Evolutionary conservation across 169 alveolate genomes (phyloP), one percentile per base, ranked within the genome.

Genomic region (Plasmodium vinckei): DNA sequence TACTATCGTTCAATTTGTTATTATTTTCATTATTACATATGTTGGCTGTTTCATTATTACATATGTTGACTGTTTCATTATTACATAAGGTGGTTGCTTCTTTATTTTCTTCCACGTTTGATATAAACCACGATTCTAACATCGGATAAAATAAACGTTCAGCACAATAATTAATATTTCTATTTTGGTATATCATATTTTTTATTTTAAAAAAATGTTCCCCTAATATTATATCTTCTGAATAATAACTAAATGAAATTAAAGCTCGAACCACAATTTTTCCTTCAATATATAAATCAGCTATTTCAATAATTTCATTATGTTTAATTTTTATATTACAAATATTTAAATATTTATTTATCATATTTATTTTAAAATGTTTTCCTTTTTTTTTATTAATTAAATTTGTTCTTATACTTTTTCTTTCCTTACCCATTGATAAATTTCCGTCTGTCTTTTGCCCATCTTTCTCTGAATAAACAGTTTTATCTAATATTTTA

Each of bases 161-260:
- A 13, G 72, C 39, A 60, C 65, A 82, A 23, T 33, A 82, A 12
- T 42, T 49, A 9, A 68, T 9, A 68, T 68, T 25, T 33, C 53
- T 61, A 82, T 82, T 68, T 82, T 82, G 67, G 25, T 82, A 33
- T 23, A 82, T 53, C 56, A 69, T 25, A 17, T 82, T 82, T 68
- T 68, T 82, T 42, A 82, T 68, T 27, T 67, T 82, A 69, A 82
- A 82, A 19, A 25, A 47, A 61, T 82, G 84, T 46, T 82, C 86
- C 5, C 90, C 90, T 23, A 82, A 67, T 21, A 72, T n/a, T 47
- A 69, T 25, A 42, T 82, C 90, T 25, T 82, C 86, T 4, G 86
- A 82, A 61, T 53, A 1, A 27, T 56, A 27, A 42, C 21, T 82
- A 15, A 67, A 49, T 9, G 90, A 82, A 1, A 82, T 42, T 27